Evolutionary conservation across 2,329 filamentous ascomycete genomes (phyloP).

Genomic region (Aspergillus felis): DNA sequence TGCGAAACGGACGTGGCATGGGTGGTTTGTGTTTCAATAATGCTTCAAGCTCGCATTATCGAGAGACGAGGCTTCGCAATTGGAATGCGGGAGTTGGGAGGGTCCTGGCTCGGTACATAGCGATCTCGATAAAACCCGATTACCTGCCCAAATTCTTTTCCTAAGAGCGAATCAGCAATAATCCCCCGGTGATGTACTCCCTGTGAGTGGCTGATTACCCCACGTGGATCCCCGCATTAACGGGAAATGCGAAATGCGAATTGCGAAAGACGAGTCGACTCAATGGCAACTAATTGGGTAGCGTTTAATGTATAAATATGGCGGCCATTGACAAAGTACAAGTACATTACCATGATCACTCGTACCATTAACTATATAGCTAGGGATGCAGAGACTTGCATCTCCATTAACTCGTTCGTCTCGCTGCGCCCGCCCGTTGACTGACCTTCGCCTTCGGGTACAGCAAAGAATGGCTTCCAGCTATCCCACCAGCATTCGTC

Average conservation of each 20-base stretch:
- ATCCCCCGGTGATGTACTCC: no score
- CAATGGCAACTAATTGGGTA: not conserved
- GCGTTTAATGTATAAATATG: not conserved
- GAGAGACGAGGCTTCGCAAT: not conserved
- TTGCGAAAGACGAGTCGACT: not conserved
- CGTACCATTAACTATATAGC: not conserved
- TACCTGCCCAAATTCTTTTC: no score
- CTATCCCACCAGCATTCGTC: conserved; percentile 31
- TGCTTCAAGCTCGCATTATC: not conserved
- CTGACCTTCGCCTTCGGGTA: not conserved
- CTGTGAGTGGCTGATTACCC: not conserved
- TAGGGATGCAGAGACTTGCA: not conserved
- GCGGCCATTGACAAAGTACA: not conserved
- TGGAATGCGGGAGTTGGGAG: not conserved
- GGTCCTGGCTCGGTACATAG: no score
- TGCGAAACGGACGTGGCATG: not conserved
- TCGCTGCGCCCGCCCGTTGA: not conserved
- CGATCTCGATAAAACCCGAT: no score
- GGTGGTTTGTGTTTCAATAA: no score
- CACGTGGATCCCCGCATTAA: not conserved
- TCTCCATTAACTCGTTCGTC: not conserved
- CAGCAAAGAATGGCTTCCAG: not conserved
- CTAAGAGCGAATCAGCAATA: no score
- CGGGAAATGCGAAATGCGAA: not conserved
- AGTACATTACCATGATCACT: not conserved